Base-by-base conservation (phyloP, 768 basidiomycete species). In the Lactarius akahatsu region DNA sequence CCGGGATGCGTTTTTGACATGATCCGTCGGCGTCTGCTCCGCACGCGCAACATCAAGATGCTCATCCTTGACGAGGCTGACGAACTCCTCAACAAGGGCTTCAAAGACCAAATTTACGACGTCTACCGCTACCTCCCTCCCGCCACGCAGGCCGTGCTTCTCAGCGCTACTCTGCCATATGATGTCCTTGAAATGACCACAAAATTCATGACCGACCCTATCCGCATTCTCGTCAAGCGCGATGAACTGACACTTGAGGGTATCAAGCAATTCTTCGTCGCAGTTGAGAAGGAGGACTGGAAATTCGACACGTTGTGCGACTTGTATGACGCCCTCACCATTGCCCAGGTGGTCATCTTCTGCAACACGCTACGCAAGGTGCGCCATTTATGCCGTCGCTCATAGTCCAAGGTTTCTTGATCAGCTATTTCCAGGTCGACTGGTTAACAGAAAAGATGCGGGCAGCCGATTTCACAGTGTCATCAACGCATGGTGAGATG, bases 271-370 rank as follows among this genome's bases (percentile, higher is more conserved):
- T 96, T 96, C 80, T 95, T 95, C 82, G 93, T 99, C 59, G 96
- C 96, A 56, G 96, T 99, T 63, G 96, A 98, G 80, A 97, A 98
- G n/a, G 96, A 99, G 78, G 96, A 99, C 75, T 98, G 96, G 96
- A 99, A 99, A 76, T 96, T 97, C 74, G 96, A 98, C 78, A 97
- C 96, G 0, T 83, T 99, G 38, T 97, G 92, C 75, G 96, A 97
- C 80, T 80, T 99, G 57, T 98, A 97, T 79, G 96, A 98, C 77
- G 98, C 96, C 34, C 87, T 99, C 71, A 98, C 96, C 62, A 98
- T 99, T 77, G 98, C 96, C 8, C 96, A 98, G 83, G 96, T 96
- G 57, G 96, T 98, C 76, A 97, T 98, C 75, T 98, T 98, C 81
- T 98, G 96, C 81, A 98, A 98, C 81, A 98, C 95, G 18, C 85